These are phyloP conservation scores for Morella rubra DNA, from an alignment of 306 rosid species.

Conservation along the genomic window DNA sequence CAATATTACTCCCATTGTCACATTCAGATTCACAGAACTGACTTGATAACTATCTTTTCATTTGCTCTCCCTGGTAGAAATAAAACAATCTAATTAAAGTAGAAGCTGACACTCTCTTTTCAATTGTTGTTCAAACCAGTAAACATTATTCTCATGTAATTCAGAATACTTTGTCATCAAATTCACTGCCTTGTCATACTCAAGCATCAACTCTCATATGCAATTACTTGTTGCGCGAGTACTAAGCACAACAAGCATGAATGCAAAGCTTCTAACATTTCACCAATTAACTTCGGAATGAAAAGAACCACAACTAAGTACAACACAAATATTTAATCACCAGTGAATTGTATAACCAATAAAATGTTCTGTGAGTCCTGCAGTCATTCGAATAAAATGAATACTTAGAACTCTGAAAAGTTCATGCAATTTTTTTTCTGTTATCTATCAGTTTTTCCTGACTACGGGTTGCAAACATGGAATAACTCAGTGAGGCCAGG, in stretches of 20 bases:
- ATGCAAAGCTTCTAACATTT: constrained; percentile 5
- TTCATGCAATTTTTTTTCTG: constrained; percentile 2
- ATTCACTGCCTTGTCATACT: constrained; percentile 1
- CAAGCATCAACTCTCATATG: not conserved
- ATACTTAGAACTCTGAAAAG: not conserved
- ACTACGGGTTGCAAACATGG: not conserved
- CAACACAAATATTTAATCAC: not conserved
- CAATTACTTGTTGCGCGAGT: not conserved
- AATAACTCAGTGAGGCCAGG: not conserved
- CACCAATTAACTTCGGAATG: not conserved
- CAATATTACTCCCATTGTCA: not conserved
- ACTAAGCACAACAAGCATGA: not conserved
- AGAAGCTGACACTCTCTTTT: not conserved
- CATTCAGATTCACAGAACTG: not conserved
- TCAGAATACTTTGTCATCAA: not conserved
- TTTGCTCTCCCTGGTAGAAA: not conserved
- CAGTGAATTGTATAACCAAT: not conserved
- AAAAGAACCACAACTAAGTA: not conserved
- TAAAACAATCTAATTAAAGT: not conserved
- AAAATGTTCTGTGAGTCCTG: not conserved
- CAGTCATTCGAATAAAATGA: not conserved
- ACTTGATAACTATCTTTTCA: not conserved
- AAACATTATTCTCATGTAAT: not conserved
- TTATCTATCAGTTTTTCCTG: constrained; percentile 10
- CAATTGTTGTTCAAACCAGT: not conserved